Base-by-base conservation (phyloP, 139 green algal genomes). In the Tetradesmus lagerheimii region DNA sequence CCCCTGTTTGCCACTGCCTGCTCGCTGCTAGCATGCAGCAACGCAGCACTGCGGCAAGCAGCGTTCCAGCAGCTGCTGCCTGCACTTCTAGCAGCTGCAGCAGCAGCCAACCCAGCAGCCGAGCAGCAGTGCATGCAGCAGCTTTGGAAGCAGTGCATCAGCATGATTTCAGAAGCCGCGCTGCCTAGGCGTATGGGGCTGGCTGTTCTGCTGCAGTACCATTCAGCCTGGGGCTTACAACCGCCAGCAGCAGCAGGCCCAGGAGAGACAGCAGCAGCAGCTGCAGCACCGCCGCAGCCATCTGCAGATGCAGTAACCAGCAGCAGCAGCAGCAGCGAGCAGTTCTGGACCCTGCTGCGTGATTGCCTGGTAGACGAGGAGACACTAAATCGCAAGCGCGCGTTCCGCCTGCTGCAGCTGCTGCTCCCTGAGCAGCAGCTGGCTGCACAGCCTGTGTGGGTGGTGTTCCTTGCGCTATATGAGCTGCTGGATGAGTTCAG, bases 41-140 rank as follows among this genome's bases (percentile, higher is more conserved):
- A 83, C 11, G 25, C 71, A 37, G 62, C 25, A 12, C n/a, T 66
- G 39, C 80, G 87, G 20, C 50, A 50, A 15, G 57, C 57, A 8
- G 57, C 87, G 25, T 79, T 91, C 27, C 87, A 91, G 38, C 78
- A 66, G 77, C 87, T 91, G n/a, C 78, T 91, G 53, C 87, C 87
- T 25, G 53, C 38, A 15, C 37, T 86, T 78, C n/a, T 87, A 38
- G 25, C 38, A 18, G 78, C 78, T 31, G 78, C 78, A 50, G 85
- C 57, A 35, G 71, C 85, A 12, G 39, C 4, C 3, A 39, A 23
- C 39, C 50, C 39, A 15, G n/a, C 8, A 16, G 18, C 12, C 3
- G 12, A 83, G 29, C 27, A 71, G n/a, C 29, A 34, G 14, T 89
- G 71, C 41, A 43, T 84, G 47, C 76, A 90, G 47, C 86, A 90